A percentile compares a stretch with the other conserved stretches of the same genome.
phyloP scores from a whole-genome alignment of 2,329 filamentous ascomycete species.

The Pseudopyricularia cyperi region DNA sequence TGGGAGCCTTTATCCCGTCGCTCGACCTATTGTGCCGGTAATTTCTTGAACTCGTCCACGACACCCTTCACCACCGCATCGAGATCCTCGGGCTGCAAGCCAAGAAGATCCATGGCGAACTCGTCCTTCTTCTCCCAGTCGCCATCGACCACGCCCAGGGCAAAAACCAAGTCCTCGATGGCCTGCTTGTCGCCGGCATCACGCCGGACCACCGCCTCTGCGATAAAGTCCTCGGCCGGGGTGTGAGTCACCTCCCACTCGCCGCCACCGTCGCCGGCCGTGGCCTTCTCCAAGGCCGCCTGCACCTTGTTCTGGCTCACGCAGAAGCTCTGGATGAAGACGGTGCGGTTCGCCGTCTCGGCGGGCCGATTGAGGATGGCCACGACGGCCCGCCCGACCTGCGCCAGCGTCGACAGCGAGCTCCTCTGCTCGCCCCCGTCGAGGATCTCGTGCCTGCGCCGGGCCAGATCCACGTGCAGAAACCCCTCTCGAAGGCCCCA shows the following conservation, averaged over 20 bases:
- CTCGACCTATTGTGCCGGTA: background rate
- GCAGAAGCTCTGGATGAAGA: slow-evolving; percentile 27
- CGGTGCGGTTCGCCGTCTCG: slow-evolving; percentile 17
- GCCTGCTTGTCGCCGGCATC: slow-evolving; percentile 23
- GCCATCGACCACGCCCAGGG: slow-evolving; percentile 31
- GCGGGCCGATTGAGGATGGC: slow-evolving; percentile 14
- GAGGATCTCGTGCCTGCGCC: slow-evolving; percentile 18
- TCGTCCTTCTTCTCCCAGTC: slow-evolving; percentile 31
- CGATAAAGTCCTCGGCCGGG: slow-evolving; percentile 23
- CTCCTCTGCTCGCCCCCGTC: slow-evolving; percentile 17
- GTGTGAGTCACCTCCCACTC: background rate
- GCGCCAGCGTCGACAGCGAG: slow-evolving; percentile 21
- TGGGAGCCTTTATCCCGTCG: too few species aligned
- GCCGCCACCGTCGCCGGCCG: slow-evolving; percentile 9
- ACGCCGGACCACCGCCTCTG: slow-evolving; percentile 20
- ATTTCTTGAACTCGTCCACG: background rate
- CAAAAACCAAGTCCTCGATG: slow-evolving; percentile 35
- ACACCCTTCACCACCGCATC: slow-evolving; percentile 26
- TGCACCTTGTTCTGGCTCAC: slow-evolving; percentile 22
- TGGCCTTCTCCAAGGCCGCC: slow-evolving; percentile 17
- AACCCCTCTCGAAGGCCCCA: slow-evolving; percentile 23
- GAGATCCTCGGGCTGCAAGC: slow-evolving; percentile 30
- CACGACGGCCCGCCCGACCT: slow-evolving; percentile 20
- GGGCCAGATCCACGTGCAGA: slow-evolving; percentile 19
- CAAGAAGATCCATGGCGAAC: slow-evolving; percentile 33